Evolutionary conservation across 495 filamentous ascomycete genomes (phyloP), one percentile per base, ranked within the genome.

Genomic region (Poronia punctata): DNA sequence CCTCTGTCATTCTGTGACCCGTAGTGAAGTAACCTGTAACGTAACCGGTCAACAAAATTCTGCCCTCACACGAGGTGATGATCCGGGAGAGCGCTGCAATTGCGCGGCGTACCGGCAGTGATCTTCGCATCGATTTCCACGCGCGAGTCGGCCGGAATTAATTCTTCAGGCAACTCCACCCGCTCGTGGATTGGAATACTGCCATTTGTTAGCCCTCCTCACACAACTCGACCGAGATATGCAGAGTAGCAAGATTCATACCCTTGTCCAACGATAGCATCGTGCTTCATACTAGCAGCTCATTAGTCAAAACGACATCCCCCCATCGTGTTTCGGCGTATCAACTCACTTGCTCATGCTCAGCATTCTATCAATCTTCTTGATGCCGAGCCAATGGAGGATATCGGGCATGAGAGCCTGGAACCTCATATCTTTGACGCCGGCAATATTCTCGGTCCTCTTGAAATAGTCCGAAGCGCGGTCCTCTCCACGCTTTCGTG

Each of bases 51-150:
- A 60, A 35, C 20, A 7, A 40, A 33, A 17, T 14, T 35, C 18
- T 9, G 38, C 26, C 32, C 12, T 9, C 15, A 28, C 22, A 35
- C 40, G 27, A 7, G 29, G 25, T 40, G 49, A 37, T 10, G 19
- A 50, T 45, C 43, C 42, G 17, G 49, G 60, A 54, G 46, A 69
- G 67, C 88, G n/a, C n/a, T n/a, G n/a, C n/a, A n/a, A n/a, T 63
- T 14, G 5, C 23, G 23, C n/a, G 24, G 10, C 43, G 28, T 86
- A 96, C 92, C 90, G 19, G 90, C 88, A 48, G 92, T 89, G 59
- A 98, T 96, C 72, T 95, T 98, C 21, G 92, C 92, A 66, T 98
- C 92, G 54, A 98, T 98, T 64, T 98, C 92, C 10, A 98, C 92
- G 37, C 92, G 76, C 36, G 86, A 93, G 65, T 98, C 92, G 50